Evolutionary conservation across 2,329 filamentous ascomycete genomes (phyloP).

Genomic region (Fusarium sp.): DNA sequence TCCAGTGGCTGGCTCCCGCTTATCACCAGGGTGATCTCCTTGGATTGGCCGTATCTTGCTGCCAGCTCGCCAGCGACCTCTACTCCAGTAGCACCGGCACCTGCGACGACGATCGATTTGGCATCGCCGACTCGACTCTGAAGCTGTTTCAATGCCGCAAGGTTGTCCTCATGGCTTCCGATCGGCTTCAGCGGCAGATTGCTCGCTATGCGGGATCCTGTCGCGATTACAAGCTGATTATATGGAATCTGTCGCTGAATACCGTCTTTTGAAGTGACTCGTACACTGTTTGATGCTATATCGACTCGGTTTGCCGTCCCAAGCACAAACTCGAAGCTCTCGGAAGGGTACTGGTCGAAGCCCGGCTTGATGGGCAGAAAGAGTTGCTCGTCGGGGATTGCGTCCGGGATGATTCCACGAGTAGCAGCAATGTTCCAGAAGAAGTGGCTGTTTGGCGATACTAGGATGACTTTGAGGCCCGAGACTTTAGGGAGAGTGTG

Average conservation of each 20-base stretch:
- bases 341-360: conserved; percentile 62
- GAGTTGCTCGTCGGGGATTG: conserved; percentile 63
- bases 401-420: conserved; percentile 67
- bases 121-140: conserved; percentile 42
- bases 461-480: conserved; percentile 66
- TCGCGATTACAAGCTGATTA: conserved; percentile 69
- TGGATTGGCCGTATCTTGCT: conserved; percentile 49
- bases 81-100: conserved; percentile 57
- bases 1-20: conserved; percentile 41
- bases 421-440: conserved; percentile 72
- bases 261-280: conserved; percentile 53
- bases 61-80: conserved; percentile 58
- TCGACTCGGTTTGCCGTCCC: conserved; percentile 60
- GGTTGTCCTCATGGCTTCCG: conserved; percentile 61
- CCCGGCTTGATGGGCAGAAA: conserved; percentile 62
- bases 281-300: conserved; percentile 54
- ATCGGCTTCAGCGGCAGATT: conserved; percentile 64
- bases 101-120: conserved; percentile 56
- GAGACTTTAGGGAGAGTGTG: conserved; percentile 60
- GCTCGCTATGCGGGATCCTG: conserved; percentile 63
- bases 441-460: conserved; percentile 68
- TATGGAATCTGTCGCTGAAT: conserved; percentile 57
- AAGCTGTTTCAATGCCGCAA: conserved; percentile 54
- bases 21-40: conserved; percentile 48
- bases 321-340: conserved; percentile 65